Base-by-base conservation (phyloP, 495 filamentous ascomycete genomes). In the Penicillium crystallinum region DNA sequence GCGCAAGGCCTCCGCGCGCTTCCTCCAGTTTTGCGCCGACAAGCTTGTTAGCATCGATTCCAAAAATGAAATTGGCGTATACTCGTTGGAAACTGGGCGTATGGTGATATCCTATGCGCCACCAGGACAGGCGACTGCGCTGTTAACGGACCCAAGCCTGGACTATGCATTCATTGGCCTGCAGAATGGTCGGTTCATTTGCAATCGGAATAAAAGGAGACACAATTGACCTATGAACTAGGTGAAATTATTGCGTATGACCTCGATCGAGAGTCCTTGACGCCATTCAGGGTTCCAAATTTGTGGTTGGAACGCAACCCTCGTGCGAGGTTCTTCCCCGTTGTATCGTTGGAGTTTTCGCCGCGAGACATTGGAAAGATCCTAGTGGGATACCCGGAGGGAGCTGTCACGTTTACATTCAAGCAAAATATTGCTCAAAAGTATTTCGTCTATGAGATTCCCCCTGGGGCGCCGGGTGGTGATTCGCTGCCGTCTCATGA, bases 311-410 rank as follows among this genome's bases (percentile, higher is more conserved):
- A 88, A 44, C 73, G 77, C 37, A 78, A 86, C 67, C 69, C 81
- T 12, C 76, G 79, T 36, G 70, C 81, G 18, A 73, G 78, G 33
- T 58, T 80, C 8, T 74, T 71, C 12, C 80, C 84, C 4, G 73
- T 91, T 36, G 77, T 95, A n/a, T 82, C 86, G 3, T 69, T 98
- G 57, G 79, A 87, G 47, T 77, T 97, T 47, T 93, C 96, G 56
- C 91, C 95, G 3, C 80, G 90, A 54, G 91, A 98, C 66, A 89
- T 97, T 59, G 93, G 93, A n/a, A 88, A 85, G 59, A 73, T 98
- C 18, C 59, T 97, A 53, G 87, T 98, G 45, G 91, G 86, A 9
- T 98, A 97, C 62, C 78, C 79, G 1, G 83, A 91, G 47, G 95
- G 93, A 18, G 89, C 89, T 4, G 90, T 90, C 23, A 81, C 91